phyloP scores from a whole-genome alignment of 352 stramenopile genomes.

The Pythium volutum region DNA sequence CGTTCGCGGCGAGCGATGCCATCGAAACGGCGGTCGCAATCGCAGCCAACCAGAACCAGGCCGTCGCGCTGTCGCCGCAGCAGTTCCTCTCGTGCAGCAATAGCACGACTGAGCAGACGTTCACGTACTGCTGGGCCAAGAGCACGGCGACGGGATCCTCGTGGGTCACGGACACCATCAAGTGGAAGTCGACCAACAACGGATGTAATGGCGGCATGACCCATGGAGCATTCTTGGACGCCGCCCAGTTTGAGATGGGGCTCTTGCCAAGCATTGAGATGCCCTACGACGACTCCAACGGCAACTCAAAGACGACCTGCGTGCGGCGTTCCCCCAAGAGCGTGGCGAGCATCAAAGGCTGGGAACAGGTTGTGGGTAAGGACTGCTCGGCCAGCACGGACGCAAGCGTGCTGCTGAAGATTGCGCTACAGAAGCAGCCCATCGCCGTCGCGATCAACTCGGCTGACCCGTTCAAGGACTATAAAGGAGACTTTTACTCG shows the following conservation, averaged over 20 bases:
- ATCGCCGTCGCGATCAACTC: slow-evolving; percentile 80
- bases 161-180: slow-evolving; percentile 63
- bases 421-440: slow-evolving; percentile 53
- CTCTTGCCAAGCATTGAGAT: slow-evolving; percentile 68
- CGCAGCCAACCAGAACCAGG: slow-evolving; percentile 48
- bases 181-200: slow-evolving; percentile 74
- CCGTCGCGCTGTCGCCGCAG: slow-evolving; percentile 71
- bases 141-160: slow-evolving; percentile 37
- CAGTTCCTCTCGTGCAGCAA: slow-evolving; percentile 74
- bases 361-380: slow-evolving; percentile 55
- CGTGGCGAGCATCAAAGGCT: slow-evolving; percentile 67
- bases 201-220: slow-evolving; percentile 83
- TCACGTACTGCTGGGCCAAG: slow-evolving; percentile 73
- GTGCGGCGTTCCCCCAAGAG: slow-evolving; percentile 49
- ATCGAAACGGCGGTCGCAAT: slow-evolving; percentile 79
- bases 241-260: slow-evolving; percentile 52
- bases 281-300: slow-evolving; percentile 57
- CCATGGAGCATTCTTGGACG: slow-evolving; percentile 74
- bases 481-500: slow-evolving; percentile 61
- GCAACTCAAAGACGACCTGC: slow-evolving; percentile 29
- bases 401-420: slow-evolving; percentile 47
- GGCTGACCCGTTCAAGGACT: slow-evolving; percentile 67
- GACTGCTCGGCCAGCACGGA: slow-evolving; percentile 56
- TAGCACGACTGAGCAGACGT: slow-evolving; percentile 60
- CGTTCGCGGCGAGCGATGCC: slow-evolving; percentile 68